Conservation (phyloP, 257 asterid genomes). For the Plantago elongata region DNA sequence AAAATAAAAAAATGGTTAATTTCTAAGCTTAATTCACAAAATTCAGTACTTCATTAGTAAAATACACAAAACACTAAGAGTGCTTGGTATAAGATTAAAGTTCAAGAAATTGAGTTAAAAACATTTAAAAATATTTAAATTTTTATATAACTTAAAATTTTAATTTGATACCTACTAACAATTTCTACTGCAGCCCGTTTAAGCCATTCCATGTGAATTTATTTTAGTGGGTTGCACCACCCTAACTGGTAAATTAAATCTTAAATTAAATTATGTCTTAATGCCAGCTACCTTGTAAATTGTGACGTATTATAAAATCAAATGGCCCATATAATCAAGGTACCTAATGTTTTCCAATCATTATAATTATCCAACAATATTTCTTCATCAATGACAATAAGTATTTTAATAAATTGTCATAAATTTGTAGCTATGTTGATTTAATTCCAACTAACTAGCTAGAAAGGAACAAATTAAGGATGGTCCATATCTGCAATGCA, state of each 20-base stretch:
- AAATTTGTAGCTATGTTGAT: neutral
- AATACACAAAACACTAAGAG: too few species aligned
- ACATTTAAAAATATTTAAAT: too few species aligned
- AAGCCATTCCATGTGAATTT: neutral
- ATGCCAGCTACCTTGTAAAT: neutral
- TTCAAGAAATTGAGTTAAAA: too few species aligned
- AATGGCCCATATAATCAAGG: neutral
- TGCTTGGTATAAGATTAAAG: too few species aligned
- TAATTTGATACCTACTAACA: too few species aligned
- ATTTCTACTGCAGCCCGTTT: too few species aligned
- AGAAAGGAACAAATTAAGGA: neutral
- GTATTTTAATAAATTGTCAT: neutral
- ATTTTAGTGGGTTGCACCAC: neutral
- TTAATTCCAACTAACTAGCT: constrained; percentile 1
- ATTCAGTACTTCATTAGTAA: too few species aligned
- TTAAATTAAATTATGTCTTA: neutral
- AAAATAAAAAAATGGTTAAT: too few species aligned
- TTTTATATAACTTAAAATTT: too few species aligned
- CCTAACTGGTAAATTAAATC: neutral
- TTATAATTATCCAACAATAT: too few species aligned
- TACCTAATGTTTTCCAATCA: constrained; percentile 9
- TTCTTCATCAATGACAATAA: too few species aligned
- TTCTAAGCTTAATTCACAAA: too few species aligned
- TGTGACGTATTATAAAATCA: constrained; percentile 1
- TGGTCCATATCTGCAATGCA: constrained; percentile 26